Evolutionary conservation across 139 green algal species (phyloP), one percentile per base, ranked within the genome.

Genomic region (Tetraselmis chui): DNA sequence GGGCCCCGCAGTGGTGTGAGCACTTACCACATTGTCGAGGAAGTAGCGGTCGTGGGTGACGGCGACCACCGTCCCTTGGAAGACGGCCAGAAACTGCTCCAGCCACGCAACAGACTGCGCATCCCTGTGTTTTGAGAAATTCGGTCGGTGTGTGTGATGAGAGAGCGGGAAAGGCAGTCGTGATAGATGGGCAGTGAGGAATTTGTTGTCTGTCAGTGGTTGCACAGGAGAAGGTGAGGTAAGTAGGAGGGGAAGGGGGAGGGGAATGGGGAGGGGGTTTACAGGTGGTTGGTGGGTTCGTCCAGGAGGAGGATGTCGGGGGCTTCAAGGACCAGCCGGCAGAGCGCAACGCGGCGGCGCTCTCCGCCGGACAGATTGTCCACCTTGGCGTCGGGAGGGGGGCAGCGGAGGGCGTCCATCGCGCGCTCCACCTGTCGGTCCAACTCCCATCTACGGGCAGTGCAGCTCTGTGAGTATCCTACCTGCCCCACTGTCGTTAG

Each of bases 271-370:
- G 45, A 18, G 45, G 79, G 93, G 93, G 88, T 93, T 83, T 59
- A 76, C 45, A 67, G 45, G 81, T 81, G 77, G 30, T 81, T 81
- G 32, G 75, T 76, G 74, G 74, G 80, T 76, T 92, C 93, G 80
- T 97, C 94, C 83, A 97, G 87, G 80, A 96, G 87, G 84, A 98
- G 86, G 80, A 98, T 91, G 82, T 98, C 91, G 0, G 95, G 95
- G 2, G 89, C 25, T 31, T 90, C 86, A 80, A 97, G 93, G 76
- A 98, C 87, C 78, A 96, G 87, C 1, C 94, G 91, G 23, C 87
- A 91, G 11, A 98, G 84, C 0, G 93, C 94, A 28, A 98, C 92
- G 2, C 94, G 90, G 80, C 94, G 89, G 25, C 94, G 90, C 91
- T 97, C 95, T 2, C 95, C 94, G 0, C 94, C 94, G 32, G 81